Percentiles rank a stretch among this genome's conserved stretches.
Conservation (phyloP, 805 yeast genomes). For the Lipomyces sp. region DNA sequence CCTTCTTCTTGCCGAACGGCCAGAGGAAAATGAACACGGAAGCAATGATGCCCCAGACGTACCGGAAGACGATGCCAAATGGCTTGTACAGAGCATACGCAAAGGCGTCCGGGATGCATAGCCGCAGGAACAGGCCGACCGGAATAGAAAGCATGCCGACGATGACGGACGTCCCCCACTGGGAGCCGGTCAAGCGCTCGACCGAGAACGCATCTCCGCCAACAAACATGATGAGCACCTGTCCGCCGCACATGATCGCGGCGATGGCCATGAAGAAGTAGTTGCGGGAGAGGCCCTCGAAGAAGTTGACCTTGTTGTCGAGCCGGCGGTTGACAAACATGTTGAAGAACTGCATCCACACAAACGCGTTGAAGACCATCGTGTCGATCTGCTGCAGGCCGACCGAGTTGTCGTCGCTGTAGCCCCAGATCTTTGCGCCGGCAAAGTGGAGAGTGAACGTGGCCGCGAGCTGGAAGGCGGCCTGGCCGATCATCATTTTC, state of each 20-base stretch:
- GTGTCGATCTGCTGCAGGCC: slow-evolving; percentile 65
- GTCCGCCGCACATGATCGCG: slow-evolving; percentile 73
- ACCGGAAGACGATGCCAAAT: slow-evolving; percentile 13
- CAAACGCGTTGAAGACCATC: slow-evolving; percentile 91
- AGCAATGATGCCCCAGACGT: slow-evolving; percentile 19
- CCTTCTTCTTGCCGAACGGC: slow-evolving; percentile 26
- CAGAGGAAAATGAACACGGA: slow-evolving; percentile 10
- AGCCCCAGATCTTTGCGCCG: slow-evolving; percentile 57
- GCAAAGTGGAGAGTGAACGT: slow-evolving; percentile 81
- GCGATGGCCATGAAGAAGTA: slow-evolving; percentile 75
- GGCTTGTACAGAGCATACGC: slow-evolving; percentile 25
- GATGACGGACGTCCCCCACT: slow-evolving; percentile 86
- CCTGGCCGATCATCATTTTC: slow-evolving; percentile 95
- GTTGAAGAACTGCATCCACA: slow-evolving; percentile 96
- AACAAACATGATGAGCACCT: slow-evolving; percentile 86
- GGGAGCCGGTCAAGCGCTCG: slow-evolving; percentile 69
- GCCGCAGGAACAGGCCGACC: slow-evolving; percentile 68
- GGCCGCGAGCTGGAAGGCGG: slow-evolving; percentile 69
- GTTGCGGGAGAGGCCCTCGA: slow-evolving; percentile 76
- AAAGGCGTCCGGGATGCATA: slow-evolving; percentile 66
- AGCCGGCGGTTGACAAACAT: slow-evolving; percentile 85
- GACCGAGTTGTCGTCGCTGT: slow-evolving; percentile 38
- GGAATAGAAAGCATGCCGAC: slow-evolving; percentile 83
- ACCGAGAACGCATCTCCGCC: slow-evolving; percentile 96
- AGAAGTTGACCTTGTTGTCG: slow-evolving; percentile 80